Percentiles rank a stretch among this genome's conserved stretches.
Conservation (phyloP, 148 eudicot species). For the Nepenthes gracilis region DNA sequence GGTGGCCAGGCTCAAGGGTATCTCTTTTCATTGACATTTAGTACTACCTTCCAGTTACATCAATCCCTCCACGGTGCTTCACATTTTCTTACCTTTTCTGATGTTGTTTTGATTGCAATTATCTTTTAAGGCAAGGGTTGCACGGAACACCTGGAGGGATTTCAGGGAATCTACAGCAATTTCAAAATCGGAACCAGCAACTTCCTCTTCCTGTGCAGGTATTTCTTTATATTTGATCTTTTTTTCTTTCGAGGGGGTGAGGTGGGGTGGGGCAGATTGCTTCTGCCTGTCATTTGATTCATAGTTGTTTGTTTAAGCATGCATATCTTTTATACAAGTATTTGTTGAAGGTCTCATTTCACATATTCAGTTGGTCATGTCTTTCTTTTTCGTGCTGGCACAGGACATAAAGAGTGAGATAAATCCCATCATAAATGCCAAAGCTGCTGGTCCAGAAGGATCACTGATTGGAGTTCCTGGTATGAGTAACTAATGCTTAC, state of each 20-base stretch:
- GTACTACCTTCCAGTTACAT: not conserved
- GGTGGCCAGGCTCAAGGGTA: slow-evolving; percentile 70
- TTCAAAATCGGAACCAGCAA: slow-evolving; percentile 21
- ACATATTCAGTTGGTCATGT: not conserved
- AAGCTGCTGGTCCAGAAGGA: slow-evolving; percentile 53
- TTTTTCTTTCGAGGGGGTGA: not conserved
- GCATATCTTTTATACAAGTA: slow-evolving; percentile 11
- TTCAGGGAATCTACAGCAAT: slow-evolving; percentile 21
- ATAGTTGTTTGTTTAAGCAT: not conserved
- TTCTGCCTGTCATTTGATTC: too few relatives aligned
- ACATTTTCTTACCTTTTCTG: not conserved
- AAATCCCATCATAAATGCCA: slow-evolving; percentile 44
- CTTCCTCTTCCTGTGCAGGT: slow-evolving; percentile 20
- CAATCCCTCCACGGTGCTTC: not conserved
- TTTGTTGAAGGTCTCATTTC: not conserved
- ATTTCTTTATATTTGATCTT: not conserved
- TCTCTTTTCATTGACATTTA: not conserved
- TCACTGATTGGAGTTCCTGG: slow-evolving; percentile 71
- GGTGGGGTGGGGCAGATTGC: too few relatives aligned
- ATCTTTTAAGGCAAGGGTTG: slow-evolving; percentile 21
- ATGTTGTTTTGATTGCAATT: not conserved
- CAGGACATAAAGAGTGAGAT: slow-evolving; percentile 62
- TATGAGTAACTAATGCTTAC: slow-evolving; percentile 6
- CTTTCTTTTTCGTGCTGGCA: not conserved
- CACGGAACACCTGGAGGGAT: slow-evolving; percentile 9